Conservation (phyloP, 78 protist genomes). For the slime mould (Dictyostelium discoideum) region dicty_2.7 NC_007091.3:2051001-2051500, state of each 20-base stretch:
- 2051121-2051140: conserved; percentile 14
- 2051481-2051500: conserved; percentile 73
- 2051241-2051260: conserved; percentile 66
- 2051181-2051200: neutral
- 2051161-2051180: conserved; percentile 27
- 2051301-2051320: conserved; percentile 45
- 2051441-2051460: conserved; percentile 66
- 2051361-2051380: conserved; percentile 39
- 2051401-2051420: conserved; percentile 60
- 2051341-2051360: conserved; percentile 72
- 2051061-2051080: conserved; percentile 13
- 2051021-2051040: no score
- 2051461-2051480: conserved; percentile 36
- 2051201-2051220: neutral
- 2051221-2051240: conserved; percentile 32
- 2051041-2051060: neutral
- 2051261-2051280: conserved; percentile 70
- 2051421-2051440: conserved; percentile 73
- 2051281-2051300: conserved; percentile 66
- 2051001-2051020: neutral
- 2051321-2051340: conserved; percentile 63
- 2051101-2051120: conserved; percentile 28
- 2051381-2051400: conserved; percentile 55
- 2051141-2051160: conserved; percentile 44
- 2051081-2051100: conserved; percentile 23